Conservation (phyloP, 2,329 filamentous ascomycete genomes). For the Hypoxylon sp. region DNA sequence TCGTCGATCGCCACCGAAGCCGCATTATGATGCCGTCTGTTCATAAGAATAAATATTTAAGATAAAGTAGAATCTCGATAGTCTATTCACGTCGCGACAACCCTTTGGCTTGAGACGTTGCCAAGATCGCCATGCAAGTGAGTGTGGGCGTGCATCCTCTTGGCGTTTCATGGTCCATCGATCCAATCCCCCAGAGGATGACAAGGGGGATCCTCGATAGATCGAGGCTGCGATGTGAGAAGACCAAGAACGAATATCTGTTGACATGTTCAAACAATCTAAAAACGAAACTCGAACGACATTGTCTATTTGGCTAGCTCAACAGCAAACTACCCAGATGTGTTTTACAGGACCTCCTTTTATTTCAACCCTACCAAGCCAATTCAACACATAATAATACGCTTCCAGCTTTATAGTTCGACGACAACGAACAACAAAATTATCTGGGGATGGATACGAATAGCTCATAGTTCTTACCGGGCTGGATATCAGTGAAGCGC, state of each 20-base stretch:
- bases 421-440: neutral
- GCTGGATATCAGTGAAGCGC: slow-evolving; percentile 58
- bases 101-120: slow-evolving; percentile 41
- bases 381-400: neutral
- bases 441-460: slow-evolving; percentile 52
- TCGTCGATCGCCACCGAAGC: slow-evolving; percentile 11
- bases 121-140: slow-evolving; percentile 39
- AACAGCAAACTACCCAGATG: slow-evolving; percentile 9
- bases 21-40: slow-evolving; percentile 11
- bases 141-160: slow-evolving; percentile 37
- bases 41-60: slow-evolving; percentile 2
- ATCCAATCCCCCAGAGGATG: slow-evolving; percentile 12
- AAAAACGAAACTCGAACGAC: slow-evolving; percentile 13
- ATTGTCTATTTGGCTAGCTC: slow-evolving; percentile 24
- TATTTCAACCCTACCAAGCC: slow-evolving; percentile 4
- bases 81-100: slow-evolving; percentile 32
- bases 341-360: slow-evolving; percentile 17
- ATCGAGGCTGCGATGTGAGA: slow-evolving; percentile 10
- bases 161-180: slow-evolving; percentile 47
- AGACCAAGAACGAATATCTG: slow-evolving; percentile 20
- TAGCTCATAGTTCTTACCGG: slow-evolving; percentile 61
- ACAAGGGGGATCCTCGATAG: slow-evolving; percentile 6
- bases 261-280: slow-evolving; percentile 11
- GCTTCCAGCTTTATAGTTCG: neutral
- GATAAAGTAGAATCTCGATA: slow-evolving; percentile 13